Base-by-base conservation (phyloP, 2,329 filamentous ascomycete species). In the Aureobasidium sp. region DNA sequence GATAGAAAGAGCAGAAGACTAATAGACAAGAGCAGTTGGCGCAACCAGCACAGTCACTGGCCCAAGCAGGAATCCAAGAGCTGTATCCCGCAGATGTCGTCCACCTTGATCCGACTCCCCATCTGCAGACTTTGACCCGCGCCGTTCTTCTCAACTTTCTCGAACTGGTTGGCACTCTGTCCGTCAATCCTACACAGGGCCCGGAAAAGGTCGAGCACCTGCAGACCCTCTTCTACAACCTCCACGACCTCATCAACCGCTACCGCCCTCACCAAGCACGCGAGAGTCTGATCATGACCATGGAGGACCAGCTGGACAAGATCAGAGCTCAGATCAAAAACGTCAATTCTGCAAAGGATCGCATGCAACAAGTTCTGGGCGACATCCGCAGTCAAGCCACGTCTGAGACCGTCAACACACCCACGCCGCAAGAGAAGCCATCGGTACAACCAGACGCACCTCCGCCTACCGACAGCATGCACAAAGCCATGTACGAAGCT, bases 231-330 rank as follows among this genome's bases (percentile, higher is more conserved):
- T 87, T 96, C 65, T 87, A 93, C 73, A 97, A 97, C 73, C 88
- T 95, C 70, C 91, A 97, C 75, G 90, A 95, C 70, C 82, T 96
- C 60, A 85, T 97, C 67, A 99, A 99, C 74, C 87, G 96, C 74
- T 97, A 96, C 76, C 84, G 93, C 36, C 92, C 92, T 11, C 92
- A 97, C 72, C 93, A 97, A 76, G 91, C 92, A 27, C 79, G 93
- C 48, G 92, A 97, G 77, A 91, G 87, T 31, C 79, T 96, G 63
- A 96, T 96, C 36, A 77, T 87, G 67, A 84, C 93, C 79, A 91
- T 97, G 88, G 89, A 96, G 75, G 87, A 89, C 67, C 88, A 93
- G 70, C 77, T 96, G 34, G 86, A 90, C 67, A 82, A 80, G 67
- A 87, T 87, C 61, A 84, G 82, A 67, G 83, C 82, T 61, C 91